Evolutionary conservation across 2,329 filamentous ascomycete genomes (phyloP).

Genomic region (Alternaria consortialis): DNA sequence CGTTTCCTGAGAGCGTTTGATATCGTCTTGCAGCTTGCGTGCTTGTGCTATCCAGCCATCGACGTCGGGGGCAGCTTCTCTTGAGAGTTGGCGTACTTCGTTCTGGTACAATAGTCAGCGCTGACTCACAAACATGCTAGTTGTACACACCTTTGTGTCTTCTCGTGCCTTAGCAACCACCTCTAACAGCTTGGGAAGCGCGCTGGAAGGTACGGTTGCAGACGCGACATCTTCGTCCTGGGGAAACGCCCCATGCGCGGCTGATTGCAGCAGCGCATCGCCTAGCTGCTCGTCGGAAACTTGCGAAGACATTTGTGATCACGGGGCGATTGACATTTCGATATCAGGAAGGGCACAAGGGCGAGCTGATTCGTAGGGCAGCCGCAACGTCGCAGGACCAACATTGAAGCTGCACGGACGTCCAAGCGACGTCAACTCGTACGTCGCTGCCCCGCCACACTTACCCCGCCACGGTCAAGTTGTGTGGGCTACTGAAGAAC

Average conservation of each 20-base stretch:
- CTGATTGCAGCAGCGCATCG: slow-evolving; percentile 71
- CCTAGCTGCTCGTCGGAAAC: slow-evolving; percentile 56
- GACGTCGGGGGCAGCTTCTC: slow-evolving; percentile 79
- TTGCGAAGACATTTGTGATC: slow-evolving; percentile 38
- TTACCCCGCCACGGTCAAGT: slow-evolving; percentile 27
- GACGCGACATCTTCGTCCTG: slow-evolving; percentile 65
- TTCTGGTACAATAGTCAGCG: slow-evolving; percentile 55
- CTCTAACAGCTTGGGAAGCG: slow-evolving; percentile 60
- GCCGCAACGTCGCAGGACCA: slow-evolving; percentile 12
- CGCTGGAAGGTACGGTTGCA: slow-evolving; percentile 59
- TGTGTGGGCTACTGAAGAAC: slow-evolving; percentile 2
- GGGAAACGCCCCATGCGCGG: slow-evolving; percentile 65
- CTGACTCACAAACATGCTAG: too few relatives aligned
- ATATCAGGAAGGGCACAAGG: neutral
- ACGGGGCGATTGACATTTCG: slow-evolving; percentile 28
- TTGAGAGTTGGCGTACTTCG: slow-evolving; percentile 79
- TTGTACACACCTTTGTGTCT: slow-evolving; percentile 59
- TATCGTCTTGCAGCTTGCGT: slow-evolving; percentile 84
- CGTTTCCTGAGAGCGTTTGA: slow-evolving; percentile 78
- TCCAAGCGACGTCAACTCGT: slow-evolving; percentile 15
- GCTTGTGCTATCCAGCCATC: slow-evolving; percentile 87
- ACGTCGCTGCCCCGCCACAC: slow-evolving; percentile 29
- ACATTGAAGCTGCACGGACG: slow-evolving; percentile 15
- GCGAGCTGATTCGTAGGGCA: neutral
- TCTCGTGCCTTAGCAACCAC: slow-evolving; percentile 62